These are phyloP conservation scores for Tricholoma matsutake DNA, from an alignment of 768 basidiomycete genomes.

Conservation along the genomic window DNA sequence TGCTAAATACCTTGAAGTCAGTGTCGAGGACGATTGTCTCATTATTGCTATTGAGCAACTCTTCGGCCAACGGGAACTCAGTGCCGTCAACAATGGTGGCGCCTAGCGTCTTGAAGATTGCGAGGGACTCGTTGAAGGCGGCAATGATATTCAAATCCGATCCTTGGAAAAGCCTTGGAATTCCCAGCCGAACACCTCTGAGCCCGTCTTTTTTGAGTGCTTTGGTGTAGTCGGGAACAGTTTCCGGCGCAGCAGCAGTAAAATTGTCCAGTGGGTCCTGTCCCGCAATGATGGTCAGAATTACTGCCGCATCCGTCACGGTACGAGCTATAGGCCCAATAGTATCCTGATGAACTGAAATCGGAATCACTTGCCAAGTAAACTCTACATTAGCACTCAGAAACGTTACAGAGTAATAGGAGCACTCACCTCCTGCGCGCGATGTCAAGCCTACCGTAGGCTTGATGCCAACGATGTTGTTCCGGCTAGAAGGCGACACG, in stretches of 20 bases:
- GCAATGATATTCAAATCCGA: conserved; percentile 33
- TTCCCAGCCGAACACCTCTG: conserved; percentile 50
- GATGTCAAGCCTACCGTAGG: conserved; percentile 60
- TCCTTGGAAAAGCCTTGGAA: conserved; percentile 39
- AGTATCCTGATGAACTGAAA: conserved; percentile 55
- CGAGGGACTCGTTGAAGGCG: conserved; percentile 39
- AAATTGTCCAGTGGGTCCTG: conserved; percentile 53
- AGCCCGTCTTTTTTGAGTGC: conserved; percentile 49
- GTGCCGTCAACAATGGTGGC: conserved; percentile 61
- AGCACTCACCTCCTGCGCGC: conserved; percentile 47
- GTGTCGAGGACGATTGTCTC: conserved; percentile 52
- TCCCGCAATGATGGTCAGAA: conserved; percentile 54
- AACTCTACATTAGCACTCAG: not conserved
- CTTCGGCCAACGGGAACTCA: conserved; percentile 53
- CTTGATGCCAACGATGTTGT: conserved; percentile 58
- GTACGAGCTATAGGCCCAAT: conserved; percentile 56
- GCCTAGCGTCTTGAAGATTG: conserved; percentile 36
- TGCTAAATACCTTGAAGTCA: conserved; percentile 57
- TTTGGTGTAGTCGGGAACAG: conserved; percentile 53
- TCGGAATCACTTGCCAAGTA: conserved; percentile 57
- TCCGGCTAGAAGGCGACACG: conserved; percentile 47
- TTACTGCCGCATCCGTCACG: conserved; percentile 50
- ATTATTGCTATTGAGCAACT: conserved; percentile 45
- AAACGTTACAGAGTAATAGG: not conserved
- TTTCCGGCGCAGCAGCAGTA: conserved; percentile 48